Evolutionary conservation across 2,329 filamentous ascomycete genomes (phyloP), one percentile per base, ranked within the genome.

Genomic region (Aspergillus ochraceoroseus): DNA sequence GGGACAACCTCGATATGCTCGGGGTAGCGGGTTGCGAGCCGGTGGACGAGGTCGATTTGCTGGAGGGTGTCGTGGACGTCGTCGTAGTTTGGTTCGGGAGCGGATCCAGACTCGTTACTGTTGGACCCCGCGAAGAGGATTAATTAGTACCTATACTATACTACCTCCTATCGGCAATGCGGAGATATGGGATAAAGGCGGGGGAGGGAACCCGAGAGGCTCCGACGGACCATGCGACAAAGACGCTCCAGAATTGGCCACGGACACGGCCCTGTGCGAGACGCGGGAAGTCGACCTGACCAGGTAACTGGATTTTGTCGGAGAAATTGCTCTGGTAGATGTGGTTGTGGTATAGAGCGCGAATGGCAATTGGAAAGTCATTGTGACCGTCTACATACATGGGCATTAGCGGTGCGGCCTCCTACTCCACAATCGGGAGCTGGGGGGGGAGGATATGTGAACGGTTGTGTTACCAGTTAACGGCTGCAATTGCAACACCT

Each of bases 201-300:
- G 8, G 11, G 20, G n/a, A 15, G 13, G n/a, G n/a, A n/a, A n/a
- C n/a, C n/a, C n/a, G n/a, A n/a, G n/a, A n/a, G n/a, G n/a, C n/a
- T n/a, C n/a, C n/a, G 20, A 22, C 5, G 12, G 32, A 44, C 41
- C 41, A 44, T 0, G 78, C 77, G 27, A 84, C 79, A 55, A 75
- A 96, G 7, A 92, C 87, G 59, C 83, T 89, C 90, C 89, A 95
- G 62, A 95, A 95, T n/a, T 85, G 82, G 40, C 88, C 90, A 26
- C 88, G 88, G 3, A 64, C 55, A 19, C 54, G 52, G 47, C 89
- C 88, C 34, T 77, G 64, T 23, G 76, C 73, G 32, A 95, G 73
- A 4, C 89, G 79, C 1, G 83, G 81, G 6, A 95, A 68, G 61
- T 96, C 90, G 37, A 92, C 83, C 51, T 96, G 85, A 3, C 73